These are phyloP conservation scores for Astrephomene gubernaculifera DNA, from an alignment of 139 green algal species.

Conservation along the genomic window DNA sequence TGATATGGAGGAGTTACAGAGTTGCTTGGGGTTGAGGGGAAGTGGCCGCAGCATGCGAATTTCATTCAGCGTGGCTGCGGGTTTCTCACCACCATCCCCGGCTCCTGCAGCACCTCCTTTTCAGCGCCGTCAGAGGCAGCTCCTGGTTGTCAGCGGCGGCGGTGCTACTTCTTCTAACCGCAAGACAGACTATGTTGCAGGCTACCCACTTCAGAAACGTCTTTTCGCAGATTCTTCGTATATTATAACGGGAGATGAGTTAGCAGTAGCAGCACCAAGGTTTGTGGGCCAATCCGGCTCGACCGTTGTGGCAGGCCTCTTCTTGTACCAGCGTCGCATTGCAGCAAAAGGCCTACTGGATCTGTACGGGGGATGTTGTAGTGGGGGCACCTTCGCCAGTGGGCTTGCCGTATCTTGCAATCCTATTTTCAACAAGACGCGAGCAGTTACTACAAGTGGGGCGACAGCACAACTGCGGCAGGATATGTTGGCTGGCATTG, in stretches of 20 bases:
- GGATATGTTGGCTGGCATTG: not conserved
- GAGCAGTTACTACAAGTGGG: not conserved
- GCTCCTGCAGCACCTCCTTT: not conserved
- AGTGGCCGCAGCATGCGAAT: not conserved
- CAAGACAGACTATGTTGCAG: not conserved
- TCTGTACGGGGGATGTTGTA: not conserved
- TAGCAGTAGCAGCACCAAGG: not conserved
- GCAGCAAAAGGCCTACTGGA: not conserved
- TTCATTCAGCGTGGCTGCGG: not conserved
- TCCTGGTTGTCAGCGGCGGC: too few relatives aligned
- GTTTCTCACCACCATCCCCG: not conserved
- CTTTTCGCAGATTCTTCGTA: too few relatives aligned
- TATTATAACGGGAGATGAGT: not conserved
- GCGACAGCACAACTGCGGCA: not conserved
- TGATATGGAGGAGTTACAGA: not conserved
- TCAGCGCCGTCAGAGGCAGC: not conserved
- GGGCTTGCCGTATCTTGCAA: not conserved
- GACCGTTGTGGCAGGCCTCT: not conserved
- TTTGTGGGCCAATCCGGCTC: not conserved
- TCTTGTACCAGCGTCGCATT: constrained; percentile 9
- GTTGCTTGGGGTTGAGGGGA: not conserved
- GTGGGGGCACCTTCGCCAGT: not conserved
- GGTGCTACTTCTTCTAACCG: not conserved
- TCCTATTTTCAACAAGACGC: not conserved
- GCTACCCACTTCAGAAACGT: not conserved